Base-by-base conservation (phyloP, 192 early-diverging fungal species). In the Dispira simplex region DNA sequence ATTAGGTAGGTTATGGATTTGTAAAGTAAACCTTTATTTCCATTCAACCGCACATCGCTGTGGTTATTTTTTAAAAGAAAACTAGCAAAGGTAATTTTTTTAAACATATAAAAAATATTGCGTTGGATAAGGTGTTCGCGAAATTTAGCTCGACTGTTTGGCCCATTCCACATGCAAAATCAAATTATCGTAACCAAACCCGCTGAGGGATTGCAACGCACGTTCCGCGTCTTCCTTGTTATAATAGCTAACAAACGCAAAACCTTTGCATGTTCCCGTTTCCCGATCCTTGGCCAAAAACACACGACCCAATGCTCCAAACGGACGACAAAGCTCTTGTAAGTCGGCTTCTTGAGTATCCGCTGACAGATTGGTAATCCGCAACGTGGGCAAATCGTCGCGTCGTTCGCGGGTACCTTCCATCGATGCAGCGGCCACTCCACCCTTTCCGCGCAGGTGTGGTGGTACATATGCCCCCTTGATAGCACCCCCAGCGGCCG, bases 311-410 rank as follows among this genome's bases (percentile, higher is more conserved):
- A 89, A 85, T 64, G 73, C 73, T 57, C 96, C 96, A 66, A 97
- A 97, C 27, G 85, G 81, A 59, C 75, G 75, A 78, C 92, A 88
- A 46, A 99, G 81, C 54, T 95, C 91, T 64, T 83, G 80, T 60
- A 99, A 81, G 71, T 99, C 96, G 32, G 70, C 75, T 62, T 99
- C 92, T 49, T 84, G 84, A 27, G 84, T 86, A 63, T 97, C 90
- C 75, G 93, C 96, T 18, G 94, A 95, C 73, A 99, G 74, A 74
- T 99, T 99, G 57, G 92, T 90, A 67, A 99, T 90, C 70, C 96
- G 90, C 46, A 99, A 75, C 23, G 83, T 86, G 28, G 83, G 79
- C 67, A 72, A 65, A 47, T 88, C 83, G 65, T 88, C 84, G 67
- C 86, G 81, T 66, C 77, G 77, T 65, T 76, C 74, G 65, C 77